Evolutionary conservation across 495 filamentous ascomycete genomes (phyloP), one percentile per base, ranked within the genome.

Genomic region (Hapsidospora chrysogenum): DNA sequence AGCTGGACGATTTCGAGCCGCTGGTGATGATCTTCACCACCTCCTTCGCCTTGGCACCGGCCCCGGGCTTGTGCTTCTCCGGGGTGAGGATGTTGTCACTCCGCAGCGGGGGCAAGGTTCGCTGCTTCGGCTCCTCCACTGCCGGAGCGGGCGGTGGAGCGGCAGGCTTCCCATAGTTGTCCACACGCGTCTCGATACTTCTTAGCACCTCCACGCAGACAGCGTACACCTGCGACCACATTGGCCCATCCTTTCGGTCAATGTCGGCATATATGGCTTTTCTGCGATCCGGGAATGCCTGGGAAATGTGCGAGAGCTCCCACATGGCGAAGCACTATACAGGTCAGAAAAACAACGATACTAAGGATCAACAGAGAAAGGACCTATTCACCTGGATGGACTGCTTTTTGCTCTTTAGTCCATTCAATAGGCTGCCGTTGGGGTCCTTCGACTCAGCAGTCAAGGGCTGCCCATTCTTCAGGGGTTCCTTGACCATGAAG

Each of bases 191-290:
- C 27, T 70, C 68, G 29, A 94, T 63, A 10, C 55, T 62, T 20
- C 70, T 68, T 25, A 96, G 68, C 13, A 75, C 66, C 18, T 66
- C 63, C 1, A 86, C 54, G 47, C 80, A 82, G 19, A 72, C 55
- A 17, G 53, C 58, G 35, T 74, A 63, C 25, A 95, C 70, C 43
- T 94, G 84, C 10, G 73, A 71, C 85, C 85, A 94, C 31, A 75
- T 76, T 4, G 78, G 68, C 2, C 77, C 78, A 22, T 73, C 76
- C 20, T 71, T 70, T 40, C 89, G 82, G 39, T 93, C 82, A 34
- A 95, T 78, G 43, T 96, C 92, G 37, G 76, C 74, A 56, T 83
- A 95, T 35, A 97, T 84, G 14, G 70, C 66, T 48, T 78, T 81
- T 16, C 89, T 73, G 19, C 92, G 72, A 7, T 70, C 68, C 8